These are phyloP conservation scores for Rhizopogon salebrosus DNA, from an alignment of 768 basidiomycete genomes.

Conservation along the genomic window DNA sequence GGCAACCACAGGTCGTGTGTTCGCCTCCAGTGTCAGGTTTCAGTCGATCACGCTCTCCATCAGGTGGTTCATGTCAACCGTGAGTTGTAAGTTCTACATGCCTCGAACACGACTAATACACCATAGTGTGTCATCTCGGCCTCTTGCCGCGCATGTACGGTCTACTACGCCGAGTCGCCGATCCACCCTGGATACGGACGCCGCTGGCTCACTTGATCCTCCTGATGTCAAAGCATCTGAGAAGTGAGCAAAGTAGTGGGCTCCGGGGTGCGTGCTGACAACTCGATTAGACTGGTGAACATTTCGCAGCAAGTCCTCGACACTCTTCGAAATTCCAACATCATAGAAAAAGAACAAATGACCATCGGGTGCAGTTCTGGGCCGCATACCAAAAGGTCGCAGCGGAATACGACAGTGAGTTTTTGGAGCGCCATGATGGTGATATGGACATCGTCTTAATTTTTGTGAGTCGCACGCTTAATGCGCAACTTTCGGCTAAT, in stretches of 20 bases:
- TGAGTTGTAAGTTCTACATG: neutral
- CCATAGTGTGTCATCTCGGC: neutral
- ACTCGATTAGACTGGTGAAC: neutral
- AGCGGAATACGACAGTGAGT: neutral
- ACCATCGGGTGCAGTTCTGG: neutral
- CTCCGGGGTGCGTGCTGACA: neutral
- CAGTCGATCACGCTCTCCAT: no score
- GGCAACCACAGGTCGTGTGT: neutral
- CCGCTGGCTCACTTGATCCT: no score
- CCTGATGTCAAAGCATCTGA: neutral
- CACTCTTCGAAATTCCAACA: conserved; percentile 2
- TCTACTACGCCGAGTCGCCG: neutral
- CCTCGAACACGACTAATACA: neutral
- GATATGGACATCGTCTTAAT: conserved; percentile 4
- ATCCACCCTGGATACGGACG: neutral
- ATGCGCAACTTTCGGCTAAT: neutral
- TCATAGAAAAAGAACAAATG: neutral
- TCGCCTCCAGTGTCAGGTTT: neutral
- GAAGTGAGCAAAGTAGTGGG: neutral
- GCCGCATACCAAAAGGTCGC: conserved; percentile 1
- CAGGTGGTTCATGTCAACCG: neutral
- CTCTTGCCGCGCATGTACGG: neutral
- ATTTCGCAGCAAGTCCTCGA: neutral
- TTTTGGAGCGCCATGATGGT: neutral
- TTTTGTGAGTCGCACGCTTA: neutral